These are phyloP conservation scores for Gautieria morchelliformis DNA, from an alignment of 768 basidiomycete species.

Conservation along the genomic window DNA sequence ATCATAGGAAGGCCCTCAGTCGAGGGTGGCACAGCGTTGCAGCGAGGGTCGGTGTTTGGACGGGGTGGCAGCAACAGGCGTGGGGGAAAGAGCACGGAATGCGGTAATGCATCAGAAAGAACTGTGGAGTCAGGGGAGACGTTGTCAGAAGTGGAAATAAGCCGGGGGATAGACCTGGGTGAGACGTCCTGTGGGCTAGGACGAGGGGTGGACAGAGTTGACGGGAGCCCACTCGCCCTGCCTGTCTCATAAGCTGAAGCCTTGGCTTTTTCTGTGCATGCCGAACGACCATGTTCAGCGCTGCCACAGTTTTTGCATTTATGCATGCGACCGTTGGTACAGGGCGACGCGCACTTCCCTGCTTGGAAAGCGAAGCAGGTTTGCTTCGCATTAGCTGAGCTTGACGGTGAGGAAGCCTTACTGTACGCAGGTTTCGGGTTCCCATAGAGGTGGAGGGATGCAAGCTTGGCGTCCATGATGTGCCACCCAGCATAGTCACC, in stretches of 20 bases:
- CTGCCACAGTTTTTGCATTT: background rate
- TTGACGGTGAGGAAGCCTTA: background rate
- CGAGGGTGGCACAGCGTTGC: background rate
- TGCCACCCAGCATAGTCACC: slow-evolving; percentile 1
- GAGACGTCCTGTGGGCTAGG: no score
- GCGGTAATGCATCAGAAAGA: background rate
- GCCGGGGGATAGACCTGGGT: no score
- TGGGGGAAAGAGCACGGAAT: background rate
- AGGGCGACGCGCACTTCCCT: background rate
- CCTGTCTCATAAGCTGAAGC: no score
- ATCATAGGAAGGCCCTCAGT: background rate
- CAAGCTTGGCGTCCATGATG: background rate
- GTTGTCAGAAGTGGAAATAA: background rate
- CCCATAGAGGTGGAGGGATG: background rate
- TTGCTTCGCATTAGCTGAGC: background rate
- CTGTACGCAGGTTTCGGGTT: background rate
- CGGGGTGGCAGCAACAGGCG: background rate
- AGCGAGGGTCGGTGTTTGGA: slow-evolving; percentile 9
- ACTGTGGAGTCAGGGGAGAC: background rate
- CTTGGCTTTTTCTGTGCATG: background rate
- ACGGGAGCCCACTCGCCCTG: no score
- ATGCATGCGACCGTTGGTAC: background rate
- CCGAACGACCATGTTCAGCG: background rate
- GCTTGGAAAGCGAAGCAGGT: background rate
- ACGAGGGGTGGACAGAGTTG: no score